phyloP scores from a whole-genome alignment of 192 early-diverging fungal species.

The Coemansia furcata region DNA sequence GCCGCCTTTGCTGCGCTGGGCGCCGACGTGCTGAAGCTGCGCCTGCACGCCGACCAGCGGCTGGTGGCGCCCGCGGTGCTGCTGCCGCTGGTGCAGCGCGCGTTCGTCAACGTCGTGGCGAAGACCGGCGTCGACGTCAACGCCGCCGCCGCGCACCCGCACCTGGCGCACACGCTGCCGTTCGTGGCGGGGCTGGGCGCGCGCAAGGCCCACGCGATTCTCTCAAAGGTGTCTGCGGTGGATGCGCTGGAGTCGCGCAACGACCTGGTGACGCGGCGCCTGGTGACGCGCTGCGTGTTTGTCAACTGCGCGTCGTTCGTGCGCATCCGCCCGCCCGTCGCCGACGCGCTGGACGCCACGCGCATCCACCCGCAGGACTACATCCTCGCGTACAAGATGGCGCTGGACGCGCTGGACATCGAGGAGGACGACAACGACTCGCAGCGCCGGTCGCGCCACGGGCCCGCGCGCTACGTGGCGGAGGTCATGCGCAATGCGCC shows the following conservation, averaged over 20 bases:
- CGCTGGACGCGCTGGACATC: constrained; percentile 89
- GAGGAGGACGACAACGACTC: constrained; percentile 75
- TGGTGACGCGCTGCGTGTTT: constrained; percentile 75
- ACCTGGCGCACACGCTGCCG: constrained; percentile 70
- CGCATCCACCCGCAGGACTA: constrained; percentile 96
- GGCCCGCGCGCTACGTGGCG: constrained; percentile 71
- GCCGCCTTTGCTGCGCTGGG: constrained; percentile 78
- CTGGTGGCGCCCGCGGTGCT: constrained; percentile 68
- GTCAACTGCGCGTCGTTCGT: constrained; percentile 94
- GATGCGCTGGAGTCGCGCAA: constrained; percentile 61
- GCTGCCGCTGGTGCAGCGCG: constrained; percentile 71
- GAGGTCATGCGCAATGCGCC: constrained; percentile 76
- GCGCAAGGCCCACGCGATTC: constrained; percentile 80
- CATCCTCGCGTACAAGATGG: constrained; percentile 94
- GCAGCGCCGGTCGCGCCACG: constrained; percentile 11
- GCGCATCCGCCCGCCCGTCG: constrained; percentile 66
- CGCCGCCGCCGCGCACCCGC: constrained; percentile 61
- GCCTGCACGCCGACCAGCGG: constrained; percentile 73
- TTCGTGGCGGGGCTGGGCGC: constrained; percentile 93
- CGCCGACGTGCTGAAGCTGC: constrained; percentile 58
- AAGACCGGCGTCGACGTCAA: constrained; percentile 89
- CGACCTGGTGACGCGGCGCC: constrained; percentile 64
- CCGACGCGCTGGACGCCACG: constrained; percentile 89
- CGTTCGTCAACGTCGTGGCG: constrained; percentile 85
- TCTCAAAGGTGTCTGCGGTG: constrained; percentile 27